Conservation (phyloP, 1,139 yeast species). For the Yamadazyma membranifaciens region DNA sequence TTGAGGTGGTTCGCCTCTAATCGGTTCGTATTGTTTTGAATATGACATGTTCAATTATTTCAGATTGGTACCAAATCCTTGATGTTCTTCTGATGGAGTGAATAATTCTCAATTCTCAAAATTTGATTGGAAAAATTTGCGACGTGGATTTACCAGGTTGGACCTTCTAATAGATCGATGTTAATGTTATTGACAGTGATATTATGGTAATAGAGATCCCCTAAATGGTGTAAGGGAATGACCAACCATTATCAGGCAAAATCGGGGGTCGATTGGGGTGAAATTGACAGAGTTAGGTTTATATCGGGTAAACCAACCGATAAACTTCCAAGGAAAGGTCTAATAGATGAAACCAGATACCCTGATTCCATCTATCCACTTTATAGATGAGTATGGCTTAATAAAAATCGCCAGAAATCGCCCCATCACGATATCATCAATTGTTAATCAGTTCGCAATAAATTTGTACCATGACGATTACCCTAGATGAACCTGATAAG, state of each 20-base stretch:
- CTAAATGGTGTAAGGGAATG: too few relatives aligned
- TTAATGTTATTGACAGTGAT: too few relatives aligned
- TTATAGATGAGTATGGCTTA: too few relatives aligned
- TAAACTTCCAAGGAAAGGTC: not conserved
- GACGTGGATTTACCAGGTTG: conserved; percentile 7
- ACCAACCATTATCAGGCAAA: too few relatives aligned
- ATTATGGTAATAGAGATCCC: too few relatives aligned
- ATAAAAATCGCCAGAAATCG: too few relatives aligned
- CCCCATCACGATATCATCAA: not conserved
- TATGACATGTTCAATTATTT: conserved; percentile 32
- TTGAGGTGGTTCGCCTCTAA: conserved; percentile 43
- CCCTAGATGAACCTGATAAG: conserved; percentile 2
- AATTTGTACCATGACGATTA: conserved; percentile 3
- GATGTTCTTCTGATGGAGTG: not conserved
- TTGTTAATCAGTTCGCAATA: not conserved
- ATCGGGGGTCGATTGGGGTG: not conserved
- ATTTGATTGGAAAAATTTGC: conserved; percentile 27
- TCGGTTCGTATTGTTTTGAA: conserved; percentile 39
- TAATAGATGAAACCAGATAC: too few relatives aligned
- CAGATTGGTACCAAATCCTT: too few relatives aligned
- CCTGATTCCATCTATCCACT: too few relatives aligned
- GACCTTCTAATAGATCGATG: too few relatives aligned
- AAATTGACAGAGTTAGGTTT: not conserved
- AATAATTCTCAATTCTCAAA: conserved; percentile 24
- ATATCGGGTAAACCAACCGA: not conserved